Conservation (phyloP, 2,329 filamentous ascomycete genomes). For the Penicillium sumatraense region DNA sequence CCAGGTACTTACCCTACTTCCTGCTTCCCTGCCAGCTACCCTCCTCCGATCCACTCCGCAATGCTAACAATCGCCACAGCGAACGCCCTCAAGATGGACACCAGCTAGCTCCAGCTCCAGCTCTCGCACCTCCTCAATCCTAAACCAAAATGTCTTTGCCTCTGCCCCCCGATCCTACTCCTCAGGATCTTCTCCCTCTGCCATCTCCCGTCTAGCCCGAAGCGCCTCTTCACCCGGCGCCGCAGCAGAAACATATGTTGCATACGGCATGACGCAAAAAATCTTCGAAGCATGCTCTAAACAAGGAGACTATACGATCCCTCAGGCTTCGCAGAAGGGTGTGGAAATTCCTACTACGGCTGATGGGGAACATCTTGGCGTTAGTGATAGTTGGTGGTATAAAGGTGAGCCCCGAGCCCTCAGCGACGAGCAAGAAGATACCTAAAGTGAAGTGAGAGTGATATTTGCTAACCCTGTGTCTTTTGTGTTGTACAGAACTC, state of each 20-base stretch:
- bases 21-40: too few relatives aligned
- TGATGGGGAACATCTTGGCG: slow-evolving; percentile 81
- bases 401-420: slow-evolving; percentile 56
- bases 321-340: slow-evolving; percentile 67
- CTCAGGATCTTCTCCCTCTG: slow-evolving; percentile 27
- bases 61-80: slow-evolving; percentile 13
- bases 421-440: neutral
- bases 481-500: slow-evolving; percentile 65
- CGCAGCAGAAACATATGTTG: slow-evolving; percentile 71
- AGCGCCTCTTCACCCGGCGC: slow-evolving; percentile 41
- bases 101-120: slow-evolving; percentile 1
- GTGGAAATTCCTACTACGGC: slow-evolving; percentile 71
- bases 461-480: neutral
- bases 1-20: slow-evolving; percentile 19
- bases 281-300: slow-evolving; percentile 76
- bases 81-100: slow-evolving; percentile 7
- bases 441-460: neutral
- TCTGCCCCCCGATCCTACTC: slow-evolving; percentile 12
- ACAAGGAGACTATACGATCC: slow-evolving; percentile 77
- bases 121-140: neutral
- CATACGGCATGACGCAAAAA: slow-evolving; percentile 77
- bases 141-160: neutral
- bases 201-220: slow-evolving; percentile 33
- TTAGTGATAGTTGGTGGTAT: slow-evolving; percentile 79
- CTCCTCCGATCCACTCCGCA: neutral